phyloP scores from a whole-genome alignment of 129 eudicot species.

The Chrysanthemum seticuspe region DNA sequence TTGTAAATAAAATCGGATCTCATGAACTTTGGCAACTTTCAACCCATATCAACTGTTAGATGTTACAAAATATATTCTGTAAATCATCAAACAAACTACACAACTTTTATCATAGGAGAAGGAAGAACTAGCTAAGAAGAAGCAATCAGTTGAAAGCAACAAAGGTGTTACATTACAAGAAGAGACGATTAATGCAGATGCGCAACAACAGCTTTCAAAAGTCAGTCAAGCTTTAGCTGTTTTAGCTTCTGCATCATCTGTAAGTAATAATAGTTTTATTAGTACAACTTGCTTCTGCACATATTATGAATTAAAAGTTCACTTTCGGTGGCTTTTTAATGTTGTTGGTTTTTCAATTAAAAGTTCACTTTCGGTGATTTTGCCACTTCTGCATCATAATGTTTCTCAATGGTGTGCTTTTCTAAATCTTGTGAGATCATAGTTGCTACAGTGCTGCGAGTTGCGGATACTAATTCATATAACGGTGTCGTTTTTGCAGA shows the following conservation, averaged over 20 bases:
- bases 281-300: background rate
- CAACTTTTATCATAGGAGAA: slow-evolving; percentile 51
- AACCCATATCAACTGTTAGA: no score
- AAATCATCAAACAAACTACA: no score
- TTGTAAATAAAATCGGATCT: no score
- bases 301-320: background rate
- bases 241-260: slow-evolving; percentile 96
- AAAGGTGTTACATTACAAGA: slow-evolving; percentile 79
- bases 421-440: background rate
- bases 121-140: slow-evolving; percentile 68
- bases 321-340: background rate
- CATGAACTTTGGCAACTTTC: no score
- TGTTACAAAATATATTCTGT: no score
- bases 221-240: no score
- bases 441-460: background rate
- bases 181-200: slow-evolving; percentile 68
- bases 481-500: slow-evolving; percentile 35
- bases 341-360: no score
- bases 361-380: no score
- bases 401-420: background rate
- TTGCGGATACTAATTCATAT: slow-evolving; percentile 9
- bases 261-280: slow-evolving; percentile 36
- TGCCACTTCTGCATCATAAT: no score
- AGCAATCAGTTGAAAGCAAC: slow-evolving; percentile 42
- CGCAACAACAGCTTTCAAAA: slow-evolving; percentile 89